Percentiles rank a stretch among this genome's conserved stretches.
Evolutionary conservation across 805 yeast genomes (phyloP).

Genomic region (Starmerella asiatica): DNA sequence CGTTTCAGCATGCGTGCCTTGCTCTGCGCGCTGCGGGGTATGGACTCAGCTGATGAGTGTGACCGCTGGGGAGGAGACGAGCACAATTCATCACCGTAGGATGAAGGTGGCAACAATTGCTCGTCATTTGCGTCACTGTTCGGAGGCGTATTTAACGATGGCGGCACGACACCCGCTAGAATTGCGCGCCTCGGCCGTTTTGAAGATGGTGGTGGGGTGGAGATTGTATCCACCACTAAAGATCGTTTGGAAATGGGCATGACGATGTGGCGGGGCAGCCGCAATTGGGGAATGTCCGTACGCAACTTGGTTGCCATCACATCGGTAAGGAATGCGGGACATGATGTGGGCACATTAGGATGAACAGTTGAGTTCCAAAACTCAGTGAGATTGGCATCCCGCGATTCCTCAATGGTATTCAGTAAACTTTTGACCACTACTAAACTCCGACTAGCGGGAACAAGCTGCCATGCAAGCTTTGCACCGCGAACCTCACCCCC

Average conservation of each 20-base stretch:
- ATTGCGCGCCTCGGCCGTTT: constrained; percentile 11
- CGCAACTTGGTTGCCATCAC: background rate
- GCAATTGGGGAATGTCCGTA: constrained; percentile 4
- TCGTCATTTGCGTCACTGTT: constrained; percentile 12
- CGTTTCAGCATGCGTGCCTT: constrained; percentile 15
- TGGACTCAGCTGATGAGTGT: background rate
- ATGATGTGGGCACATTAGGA: background rate
- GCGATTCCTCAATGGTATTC: constrained; percentile 1
- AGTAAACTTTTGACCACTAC: constrained; percentile 10
- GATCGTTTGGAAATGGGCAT: background rate
- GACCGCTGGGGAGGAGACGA: constrained; percentile 16
- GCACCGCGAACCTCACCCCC: background rate
- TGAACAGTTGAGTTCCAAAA: constrained; percentile 13
- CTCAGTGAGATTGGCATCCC: constrained; percentile 2
- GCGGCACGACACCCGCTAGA: constrained; percentile 12
- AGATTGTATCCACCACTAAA: constrained; percentile 1
- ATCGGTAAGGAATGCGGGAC: constrained; percentile 10
- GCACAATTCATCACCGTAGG: constrained; percentile 8
- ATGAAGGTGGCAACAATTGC: background rate
- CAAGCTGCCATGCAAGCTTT: constrained; percentile 3
- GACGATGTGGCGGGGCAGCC: constrained; percentile 1
- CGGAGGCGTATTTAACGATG: constrained; percentile 13
- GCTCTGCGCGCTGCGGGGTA: constrained; percentile 9
- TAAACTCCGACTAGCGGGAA: constrained; percentile 2
- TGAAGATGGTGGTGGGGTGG: constrained; percentile 1